A percentile compares a stretch with the other conserved stretches of the same genome.
phyloP scores from a whole-genome alignment of 1,139 yeast genomes.

The Magnusiomyces suaveolens region DNA sequence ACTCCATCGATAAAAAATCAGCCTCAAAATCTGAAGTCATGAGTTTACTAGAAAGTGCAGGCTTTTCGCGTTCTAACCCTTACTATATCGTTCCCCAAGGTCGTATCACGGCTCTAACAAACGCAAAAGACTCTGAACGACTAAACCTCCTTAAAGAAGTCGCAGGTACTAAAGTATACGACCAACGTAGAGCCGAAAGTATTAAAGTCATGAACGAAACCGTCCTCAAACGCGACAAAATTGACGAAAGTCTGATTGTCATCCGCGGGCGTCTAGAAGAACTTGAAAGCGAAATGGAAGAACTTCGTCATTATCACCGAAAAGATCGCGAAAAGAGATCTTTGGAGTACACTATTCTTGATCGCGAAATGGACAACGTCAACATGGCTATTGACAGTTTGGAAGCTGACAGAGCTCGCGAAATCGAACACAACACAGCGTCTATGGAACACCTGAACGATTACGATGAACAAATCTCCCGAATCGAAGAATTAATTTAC shows the following conservation, averaged over 20 bases:
- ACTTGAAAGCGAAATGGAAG: constrained; percentile 71
- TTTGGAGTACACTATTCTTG: constrained; percentile 65
- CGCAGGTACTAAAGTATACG: constrained; percentile 92
- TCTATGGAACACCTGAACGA: constrained; percentile 40
- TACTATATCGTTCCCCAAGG: constrained; percentile 98
- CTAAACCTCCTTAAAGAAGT: constrained; percentile 75
- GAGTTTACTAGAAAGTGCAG: constrained; percentile 82
- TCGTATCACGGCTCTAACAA: constrained; percentile 66
- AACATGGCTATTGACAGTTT: constrained; percentile 51
- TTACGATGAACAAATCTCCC: constrained; percentile 39
- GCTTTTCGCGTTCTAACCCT: constrained; percentile 83
- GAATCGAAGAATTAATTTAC: constrained; percentile 41
- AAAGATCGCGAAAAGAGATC: constrained; percentile 62
- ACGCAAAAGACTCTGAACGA: constrained; percentile 79
- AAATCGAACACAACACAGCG: constrained; percentile 40
- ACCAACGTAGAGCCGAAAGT: constrained; percentile 68
- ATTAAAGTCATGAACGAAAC: constrained; percentile 70
- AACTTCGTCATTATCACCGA: constrained; percentile 57
- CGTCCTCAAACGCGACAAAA: constrained; percentile 57
- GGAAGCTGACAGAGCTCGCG: constrained; percentile 49
- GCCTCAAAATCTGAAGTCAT: constrained; percentile 75
- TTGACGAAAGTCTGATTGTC: constrained; percentile 61
- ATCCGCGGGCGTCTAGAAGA: constrained; percentile 67
- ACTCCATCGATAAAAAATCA: constrained; percentile 63
- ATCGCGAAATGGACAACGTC: constrained; percentile 60